Conservation (phyloP, 106 monocot genomes). For the Agapanthus africanus region DNA sequence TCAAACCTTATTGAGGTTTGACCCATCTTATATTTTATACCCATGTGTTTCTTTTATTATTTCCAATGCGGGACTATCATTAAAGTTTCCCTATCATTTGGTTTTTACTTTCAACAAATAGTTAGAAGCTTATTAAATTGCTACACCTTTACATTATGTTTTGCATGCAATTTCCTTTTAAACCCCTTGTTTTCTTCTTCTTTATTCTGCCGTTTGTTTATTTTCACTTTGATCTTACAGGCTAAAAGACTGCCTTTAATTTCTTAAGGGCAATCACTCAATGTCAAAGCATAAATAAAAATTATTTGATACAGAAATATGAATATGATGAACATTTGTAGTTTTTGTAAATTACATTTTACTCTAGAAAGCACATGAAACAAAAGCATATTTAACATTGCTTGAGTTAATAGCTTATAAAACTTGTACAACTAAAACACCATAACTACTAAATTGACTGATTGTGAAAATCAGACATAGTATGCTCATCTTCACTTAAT, state of each 20-base stretch:
- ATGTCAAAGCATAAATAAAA: not conserved
- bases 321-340: not conserved
- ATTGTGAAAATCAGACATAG: not conserved
- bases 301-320: not conserved
- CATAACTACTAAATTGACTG: not conserved
- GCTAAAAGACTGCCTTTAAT: not conserved
- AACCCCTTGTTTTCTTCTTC: too few relatives aligned
- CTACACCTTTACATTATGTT: too few relatives aligned
- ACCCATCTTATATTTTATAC: too few relatives aligned
- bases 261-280: not conserved
- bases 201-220: too few relatives aligned
- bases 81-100: too few relatives aligned
- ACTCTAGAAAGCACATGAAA: not conserved
- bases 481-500: not conserved
- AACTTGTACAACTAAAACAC: not conserved
- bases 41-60: too few relatives aligned
- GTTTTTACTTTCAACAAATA: too few relatives aligned
- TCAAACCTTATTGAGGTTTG: too few relatives aligned
- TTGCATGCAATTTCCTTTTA: too few relatives aligned
- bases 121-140: too few relatives aligned
- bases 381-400: not conserved
- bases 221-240: too few relatives aligned
- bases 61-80: too few relatives aligned
- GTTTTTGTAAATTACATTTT: not conserved
- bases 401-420: not conserved